A percentile compares a stretch with the other conserved stretches of the same genome.
phyloP scores from a whole-genome alignment of 495 filamentous ascomycete species.

The Mytilinidion resinicola region DNA sequence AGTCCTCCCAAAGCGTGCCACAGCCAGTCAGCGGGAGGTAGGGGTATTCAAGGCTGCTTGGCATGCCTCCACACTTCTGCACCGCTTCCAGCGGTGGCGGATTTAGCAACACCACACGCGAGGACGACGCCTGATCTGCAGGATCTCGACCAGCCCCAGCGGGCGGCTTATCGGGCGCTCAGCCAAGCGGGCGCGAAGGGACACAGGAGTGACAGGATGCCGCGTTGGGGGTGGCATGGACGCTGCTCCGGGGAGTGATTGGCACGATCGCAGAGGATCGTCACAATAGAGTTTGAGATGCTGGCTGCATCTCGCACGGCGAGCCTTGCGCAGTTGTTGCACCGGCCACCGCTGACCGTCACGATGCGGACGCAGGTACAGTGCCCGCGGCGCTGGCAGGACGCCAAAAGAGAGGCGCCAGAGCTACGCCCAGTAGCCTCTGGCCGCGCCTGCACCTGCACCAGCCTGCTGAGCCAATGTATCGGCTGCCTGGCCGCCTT shows the following conservation, averaged over 20 bases:
- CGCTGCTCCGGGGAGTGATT: constrained; percentile 7
- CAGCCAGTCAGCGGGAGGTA: too few relatives aligned
- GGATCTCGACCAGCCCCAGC: constrained; percentile 22
- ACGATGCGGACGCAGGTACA: constrained; percentile 23
- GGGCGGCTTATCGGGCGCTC: constrained; percentile 21
- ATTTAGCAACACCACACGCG: not conserved
- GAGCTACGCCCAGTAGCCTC: not conserved
- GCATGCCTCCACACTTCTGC: too few relatives aligned
- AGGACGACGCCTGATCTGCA: constrained; percentile 17
- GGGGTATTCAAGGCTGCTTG: too few relatives aligned
- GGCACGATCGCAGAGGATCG: constrained; percentile 19
- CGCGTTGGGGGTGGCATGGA: constrained; percentile 11
- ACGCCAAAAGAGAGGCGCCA: not conserved
- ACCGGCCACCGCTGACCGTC: not conserved
- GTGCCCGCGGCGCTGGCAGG: not conserved
- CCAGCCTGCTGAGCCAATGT: not conserved
- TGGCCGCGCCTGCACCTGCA: not conserved
- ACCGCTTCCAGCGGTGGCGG: not conserved
- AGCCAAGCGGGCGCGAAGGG: constrained; percentile 23
- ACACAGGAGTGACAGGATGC: constrained; percentile 11
- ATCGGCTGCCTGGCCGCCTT: not conserved
- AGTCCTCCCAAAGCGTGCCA: too few relatives aligned
- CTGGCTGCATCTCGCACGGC: constrained; percentile 6
- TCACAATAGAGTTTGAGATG: constrained; percentile 10
- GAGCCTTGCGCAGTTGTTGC: not conserved